phyloP scores from a whole-genome alignment of 345 rosid genomes.

The Aquilaria sinensis region DNA sequence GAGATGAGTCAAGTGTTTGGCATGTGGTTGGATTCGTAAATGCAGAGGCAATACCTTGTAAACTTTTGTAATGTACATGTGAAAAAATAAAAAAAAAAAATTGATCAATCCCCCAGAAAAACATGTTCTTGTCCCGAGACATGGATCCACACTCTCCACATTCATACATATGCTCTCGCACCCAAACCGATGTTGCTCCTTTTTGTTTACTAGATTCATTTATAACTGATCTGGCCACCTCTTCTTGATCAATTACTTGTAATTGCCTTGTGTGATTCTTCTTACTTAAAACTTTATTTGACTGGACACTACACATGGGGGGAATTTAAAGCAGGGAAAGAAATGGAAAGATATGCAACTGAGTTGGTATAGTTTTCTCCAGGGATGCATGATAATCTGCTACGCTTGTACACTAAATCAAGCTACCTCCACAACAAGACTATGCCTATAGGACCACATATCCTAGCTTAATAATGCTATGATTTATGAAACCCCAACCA shows the following conservation, averaged over 20 bases:
- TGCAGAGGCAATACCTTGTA: constrained; percentile 33
- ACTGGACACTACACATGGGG: constrained; percentile 27
- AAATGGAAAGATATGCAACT: not conserved
- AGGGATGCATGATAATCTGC: not conserved
- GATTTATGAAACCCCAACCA: not conserved
- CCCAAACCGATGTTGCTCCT: too few species aligned
- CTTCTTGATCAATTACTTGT: too few species aligned
- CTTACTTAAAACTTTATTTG: constrained; percentile 14
- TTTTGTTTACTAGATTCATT: too few species aligned
- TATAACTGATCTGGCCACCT: too few species aligned
- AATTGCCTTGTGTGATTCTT: not conserved
- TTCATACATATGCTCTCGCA: too few species aligned
- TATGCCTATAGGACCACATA: constrained; percentile 11
- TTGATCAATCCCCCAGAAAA: too few species aligned
- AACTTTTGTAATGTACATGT: constrained; percentile 21
- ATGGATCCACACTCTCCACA: too few species aligned
- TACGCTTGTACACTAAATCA: not conserved
- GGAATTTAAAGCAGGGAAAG: not conserved
- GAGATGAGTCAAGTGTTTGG: constrained; percentile 20
- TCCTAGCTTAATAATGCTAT: not conserved
- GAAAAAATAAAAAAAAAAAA: not conserved
- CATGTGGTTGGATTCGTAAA: constrained; percentile 51
- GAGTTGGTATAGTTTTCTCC: not conserved
- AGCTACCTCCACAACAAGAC: not conserved
- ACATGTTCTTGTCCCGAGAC: too few species aligned